Base-by-base conservation (phyloP, 2,329 filamentous ascomycete genomes). In the Metarhizium guizhouense region DNA sequence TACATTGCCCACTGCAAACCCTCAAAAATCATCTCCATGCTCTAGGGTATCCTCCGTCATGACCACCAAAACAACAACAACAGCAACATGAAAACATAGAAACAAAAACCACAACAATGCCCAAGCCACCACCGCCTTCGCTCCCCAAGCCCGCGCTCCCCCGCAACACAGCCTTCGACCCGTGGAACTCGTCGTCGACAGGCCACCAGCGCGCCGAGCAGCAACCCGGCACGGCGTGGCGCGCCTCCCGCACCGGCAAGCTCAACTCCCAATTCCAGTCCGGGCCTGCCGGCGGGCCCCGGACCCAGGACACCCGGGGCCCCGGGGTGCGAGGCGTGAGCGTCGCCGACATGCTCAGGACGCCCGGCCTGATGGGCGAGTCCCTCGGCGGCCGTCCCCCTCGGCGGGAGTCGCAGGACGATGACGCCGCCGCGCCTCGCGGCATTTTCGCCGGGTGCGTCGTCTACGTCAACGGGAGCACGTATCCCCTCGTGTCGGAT, bases 391-490 rank as follows among this genome's bases (percentile, higher is more conserved):
- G 16, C n/a, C 34, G 53, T 47, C 14, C n/a, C 16, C 25, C 16
- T 38, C 25, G n/a, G n/a, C n/a, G n/a, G n/a, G n/a, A n/a, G n/a
- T n/a, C n/a, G 25, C 25, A 25, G 25, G 25, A 25, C 25, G 25
- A 25, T 25, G 25, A 25, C 25, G 25, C 25, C 4, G 6, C 36
- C 14, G 51, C 34, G 16, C 18, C 38, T 20, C 29, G 52, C 5
- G 65, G 74, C 50, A 80, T 95, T 54, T 92, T 96, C 67, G 72
- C 81, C 48, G 82, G 84, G 16, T 78, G 91, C 25, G 85, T 82
- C 53, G 80, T 96, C 63, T 94, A 93, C 72, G 81, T 96, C 70
- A 96, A 96, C 70, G 91, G 91, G 58, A 92, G 88, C 61, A 95
- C 90, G 2, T 80, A 85, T 57, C 91, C 92, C 1, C 70, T 83